Conservation (phyloP, 148 eudicot genomes). For the Rhododendron ovatum region DNA sequence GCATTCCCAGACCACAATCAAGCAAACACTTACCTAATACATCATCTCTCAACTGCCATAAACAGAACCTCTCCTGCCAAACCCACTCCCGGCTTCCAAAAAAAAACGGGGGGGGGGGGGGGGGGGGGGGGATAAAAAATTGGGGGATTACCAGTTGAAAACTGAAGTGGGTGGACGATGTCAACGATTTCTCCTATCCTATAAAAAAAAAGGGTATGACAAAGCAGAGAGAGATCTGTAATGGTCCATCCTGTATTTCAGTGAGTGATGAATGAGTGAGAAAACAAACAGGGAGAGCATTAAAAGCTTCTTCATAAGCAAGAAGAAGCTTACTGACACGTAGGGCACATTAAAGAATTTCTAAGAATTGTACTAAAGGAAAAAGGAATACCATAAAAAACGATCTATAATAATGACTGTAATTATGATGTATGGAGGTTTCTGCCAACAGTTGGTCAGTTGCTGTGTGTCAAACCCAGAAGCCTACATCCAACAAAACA, state of each 20-base stretch:
- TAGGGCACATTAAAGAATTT: neutral
- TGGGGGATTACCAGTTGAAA: neutral
- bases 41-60: constrained; percentile 1
- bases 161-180: neutral
- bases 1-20: neutral
- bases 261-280: neutral
- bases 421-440: neutral
- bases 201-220: neutral
- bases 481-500: neutral
- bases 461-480: neutral
- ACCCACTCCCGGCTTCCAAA: neutral
- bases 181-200: neutral
- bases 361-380: neutral
- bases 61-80: neutral
- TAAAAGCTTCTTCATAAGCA: neutral
- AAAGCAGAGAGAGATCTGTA: neutral
- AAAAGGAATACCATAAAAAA: neutral
- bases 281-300: neutral
- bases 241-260: neutral
- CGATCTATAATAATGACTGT: neutral
- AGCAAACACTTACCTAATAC: neutral
- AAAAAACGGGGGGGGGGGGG: no score
- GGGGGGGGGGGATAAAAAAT: neutral
- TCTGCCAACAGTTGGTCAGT: neutral
- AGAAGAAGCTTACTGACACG: neutral